Conservation (phyloP, 495 filamentous ascomycete species). For the Penicilliopsis zonata region DNA sequence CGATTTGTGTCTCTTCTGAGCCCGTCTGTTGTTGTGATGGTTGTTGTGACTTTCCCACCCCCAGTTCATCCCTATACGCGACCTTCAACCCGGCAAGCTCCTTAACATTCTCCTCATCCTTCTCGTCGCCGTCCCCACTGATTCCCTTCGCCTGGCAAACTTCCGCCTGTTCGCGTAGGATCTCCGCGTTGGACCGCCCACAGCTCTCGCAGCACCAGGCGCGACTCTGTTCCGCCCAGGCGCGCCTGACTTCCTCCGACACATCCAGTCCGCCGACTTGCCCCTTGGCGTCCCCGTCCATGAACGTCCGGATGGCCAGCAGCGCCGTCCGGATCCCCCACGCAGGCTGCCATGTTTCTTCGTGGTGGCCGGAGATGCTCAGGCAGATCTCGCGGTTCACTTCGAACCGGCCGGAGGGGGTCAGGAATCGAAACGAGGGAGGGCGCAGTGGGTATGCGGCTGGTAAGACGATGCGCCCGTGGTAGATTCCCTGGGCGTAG, state of each 20-base stretch:
- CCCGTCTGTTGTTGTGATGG: slow-evolving; percentile 4
- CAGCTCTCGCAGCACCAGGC: slow-evolving; percentile 57
- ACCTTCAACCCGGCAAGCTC: slow-evolving; percentile 16
- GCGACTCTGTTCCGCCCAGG: slow-evolving; percentile 50
- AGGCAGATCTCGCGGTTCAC: slow-evolving; percentile 95
- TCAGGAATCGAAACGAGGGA: slow-evolving; percentile 87
- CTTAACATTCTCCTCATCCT: slow-evolving; percentile 24
- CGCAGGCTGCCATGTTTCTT: slow-evolving; percentile 96
- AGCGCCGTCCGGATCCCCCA: slow-evolving; percentile 74
- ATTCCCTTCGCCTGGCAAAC: slow-evolving; percentile 39
- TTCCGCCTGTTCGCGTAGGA: slow-evolving; percentile 55
- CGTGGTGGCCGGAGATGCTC: slow-evolving; percentile 85
- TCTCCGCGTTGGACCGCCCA: slow-evolving; percentile 54
- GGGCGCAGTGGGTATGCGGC: slow-evolving; percentile 80
- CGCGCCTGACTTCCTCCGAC: slow-evolving; percentile 43
- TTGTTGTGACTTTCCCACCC: slow-evolving; percentile 29
- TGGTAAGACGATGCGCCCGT: slow-evolving; percentile 88
- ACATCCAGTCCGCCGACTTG: slow-evolving; percentile 86
- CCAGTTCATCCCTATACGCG: slow-evolving; percentile 28
- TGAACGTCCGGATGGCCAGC: slow-evolving; percentile 40
- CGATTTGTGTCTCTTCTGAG: not conserved
- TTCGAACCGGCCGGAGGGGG: slow-evolving; percentile 87
- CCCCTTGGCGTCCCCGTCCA: slow-evolving; percentile 41
- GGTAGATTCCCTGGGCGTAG: slow-evolving; percentile 77
- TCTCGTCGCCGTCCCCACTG: slow-evolving; percentile 24